Evolutionary conservation across 2,329 filamentous ascomycete genomes (phyloP).

Genomic region (Penicillium sp.): DNA sequence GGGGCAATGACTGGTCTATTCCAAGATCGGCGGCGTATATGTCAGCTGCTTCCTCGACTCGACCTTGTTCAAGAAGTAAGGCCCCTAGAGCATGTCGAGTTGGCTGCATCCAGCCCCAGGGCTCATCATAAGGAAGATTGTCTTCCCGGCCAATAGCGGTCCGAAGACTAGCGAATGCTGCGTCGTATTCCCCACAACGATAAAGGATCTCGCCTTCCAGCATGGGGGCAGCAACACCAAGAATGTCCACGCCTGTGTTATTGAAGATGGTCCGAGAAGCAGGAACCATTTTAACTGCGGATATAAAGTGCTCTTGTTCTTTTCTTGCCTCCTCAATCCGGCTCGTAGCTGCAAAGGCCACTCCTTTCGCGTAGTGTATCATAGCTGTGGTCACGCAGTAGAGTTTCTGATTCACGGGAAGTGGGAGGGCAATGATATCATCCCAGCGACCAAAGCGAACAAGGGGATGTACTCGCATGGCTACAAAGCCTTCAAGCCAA

Average conservation of each 20-base stretch:
- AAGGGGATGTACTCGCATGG: slow-evolving; percentile 67
- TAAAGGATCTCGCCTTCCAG: slow-evolving; percentile 74
- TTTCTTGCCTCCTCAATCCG: slow-evolving; percentile 55
- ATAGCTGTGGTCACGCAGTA: slow-evolving; percentile 72
- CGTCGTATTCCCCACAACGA: slow-evolving; percentile 58
- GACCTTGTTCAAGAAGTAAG: slow-evolving; percentile 66
- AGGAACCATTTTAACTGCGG: slow-evolving; percentile 55
- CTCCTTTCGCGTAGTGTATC: slow-evolving; percentile 65
- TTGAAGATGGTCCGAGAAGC: slow-evolving; percentile 67
- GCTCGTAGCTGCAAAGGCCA: slow-evolving; percentile 64
- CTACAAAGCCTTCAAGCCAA: slow-evolving; percentile 72
- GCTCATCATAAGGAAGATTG: slow-evolving; percentile 68
- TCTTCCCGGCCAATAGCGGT: slow-evolving; percentile 63
- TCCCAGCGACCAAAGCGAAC: slow-evolving; percentile 74
- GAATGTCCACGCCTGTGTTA: slow-evolving; percentile 64
- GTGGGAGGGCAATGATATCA: slow-evolving; percentile 60
- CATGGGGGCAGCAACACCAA: slow-evolving; percentile 64
- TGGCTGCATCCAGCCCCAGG: slow-evolving; percentile 80
- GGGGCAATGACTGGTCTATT: slow-evolving; percentile 57
- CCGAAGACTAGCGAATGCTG: slow-evolving; percentile 61
- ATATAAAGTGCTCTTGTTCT: slow-evolving; percentile 53
- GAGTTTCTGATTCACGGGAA: slow-evolving; percentile 60
- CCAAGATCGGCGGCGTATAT: slow-evolving; percentile 66
- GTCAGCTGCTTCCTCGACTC: slow-evolving; percentile 54
- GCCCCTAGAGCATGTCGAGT: slow-evolving; percentile 70